Evolutionary conservation across 306 rosid species (phyloP).

Genomic region (Canavalia gladiata): DNA sequence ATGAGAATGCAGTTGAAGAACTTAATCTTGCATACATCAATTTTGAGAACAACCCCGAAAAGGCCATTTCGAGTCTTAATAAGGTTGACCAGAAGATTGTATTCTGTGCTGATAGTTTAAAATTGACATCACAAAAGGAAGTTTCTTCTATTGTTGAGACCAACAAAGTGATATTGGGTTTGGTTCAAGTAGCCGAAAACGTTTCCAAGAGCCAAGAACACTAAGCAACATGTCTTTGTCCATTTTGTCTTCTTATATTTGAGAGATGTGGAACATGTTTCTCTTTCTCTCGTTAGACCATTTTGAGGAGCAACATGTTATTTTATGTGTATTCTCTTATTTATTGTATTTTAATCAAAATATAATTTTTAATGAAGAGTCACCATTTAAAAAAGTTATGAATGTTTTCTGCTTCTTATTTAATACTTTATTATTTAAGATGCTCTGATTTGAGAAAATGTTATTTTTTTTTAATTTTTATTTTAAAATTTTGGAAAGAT

Average conservation of each 20-base stretch:
- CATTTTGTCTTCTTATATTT: not conserved
- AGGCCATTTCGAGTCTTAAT: not conserved
- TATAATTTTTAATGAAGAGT: no score
- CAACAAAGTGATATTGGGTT: not conserved
- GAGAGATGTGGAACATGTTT: conserved; percentile 6
- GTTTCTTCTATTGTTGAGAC: not conserved
- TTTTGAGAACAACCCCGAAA: not conserved
- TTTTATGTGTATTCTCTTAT: not conserved
- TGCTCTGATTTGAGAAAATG: no score
- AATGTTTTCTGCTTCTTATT: no score
- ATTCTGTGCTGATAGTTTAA: not conserved
- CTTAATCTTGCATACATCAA: conserved; percentile 4
- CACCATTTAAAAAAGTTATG: no score
- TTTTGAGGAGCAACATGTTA: not conserved
- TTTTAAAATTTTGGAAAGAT: no score
- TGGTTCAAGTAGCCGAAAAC: not conserved
- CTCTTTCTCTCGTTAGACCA: not conserved
- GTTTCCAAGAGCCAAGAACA: no score
- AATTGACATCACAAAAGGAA: not conserved
- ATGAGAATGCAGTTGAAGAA: not conserved
- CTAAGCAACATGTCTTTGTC: not conserved
- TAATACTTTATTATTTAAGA: no score
- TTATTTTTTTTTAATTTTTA: no score
- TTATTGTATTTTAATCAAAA: no score
- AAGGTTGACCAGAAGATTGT: not conserved